Conservation (phyloP, 177 flowering plant genomes). For the Vitis hybrid region DNA sequence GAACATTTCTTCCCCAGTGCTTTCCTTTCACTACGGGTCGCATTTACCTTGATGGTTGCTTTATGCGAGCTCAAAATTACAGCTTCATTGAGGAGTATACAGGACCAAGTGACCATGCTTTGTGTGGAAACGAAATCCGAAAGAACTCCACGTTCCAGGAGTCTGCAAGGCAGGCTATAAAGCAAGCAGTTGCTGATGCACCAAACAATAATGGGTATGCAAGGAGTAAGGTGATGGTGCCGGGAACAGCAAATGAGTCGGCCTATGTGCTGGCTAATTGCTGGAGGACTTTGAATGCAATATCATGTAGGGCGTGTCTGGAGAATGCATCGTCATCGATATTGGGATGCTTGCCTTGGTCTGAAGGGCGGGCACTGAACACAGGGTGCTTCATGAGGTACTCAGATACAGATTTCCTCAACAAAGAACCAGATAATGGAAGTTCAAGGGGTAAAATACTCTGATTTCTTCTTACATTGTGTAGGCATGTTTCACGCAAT, state of each 20-base stretch:
- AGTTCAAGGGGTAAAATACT: constrained; percentile 41
- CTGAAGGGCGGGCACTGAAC: constrained; percentile 73
- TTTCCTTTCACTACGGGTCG: constrained; percentile 61
- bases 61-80: constrained; percentile 70
- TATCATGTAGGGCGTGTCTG: constrained; percentile 63
- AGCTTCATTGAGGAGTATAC: constrained; percentile 58
- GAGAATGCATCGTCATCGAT: constrained; percentile 56
- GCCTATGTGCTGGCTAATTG: constrained; percentile 73
- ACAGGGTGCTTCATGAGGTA: constrained; percentile 91
- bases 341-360: constrained; percentile 65
- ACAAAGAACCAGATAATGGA: constrained; percentile 30
- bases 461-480: neutral
- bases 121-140: constrained; percentile 53
- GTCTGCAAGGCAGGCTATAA: constrained; percentile 48
- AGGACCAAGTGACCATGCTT: constrained; percentile 45
- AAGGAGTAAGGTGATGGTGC: constrained; percentile 24
- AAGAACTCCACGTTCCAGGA: constrained; percentile 33
- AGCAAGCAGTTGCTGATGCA: constrained; percentile 38
- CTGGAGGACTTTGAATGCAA: constrained; percentile 60
- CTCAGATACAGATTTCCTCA: constrained; percentile 72
- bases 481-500: neutral
- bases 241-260: constrained; percentile 44
- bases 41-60: constrained; percentile 86
- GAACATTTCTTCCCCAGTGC: constrained; percentile 77
- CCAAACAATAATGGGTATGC: constrained; percentile 42